phyloP scores from a whole-genome alignment of 2,329 filamentous ascomycete species.

The Alternaria incomplexa region DNA sequence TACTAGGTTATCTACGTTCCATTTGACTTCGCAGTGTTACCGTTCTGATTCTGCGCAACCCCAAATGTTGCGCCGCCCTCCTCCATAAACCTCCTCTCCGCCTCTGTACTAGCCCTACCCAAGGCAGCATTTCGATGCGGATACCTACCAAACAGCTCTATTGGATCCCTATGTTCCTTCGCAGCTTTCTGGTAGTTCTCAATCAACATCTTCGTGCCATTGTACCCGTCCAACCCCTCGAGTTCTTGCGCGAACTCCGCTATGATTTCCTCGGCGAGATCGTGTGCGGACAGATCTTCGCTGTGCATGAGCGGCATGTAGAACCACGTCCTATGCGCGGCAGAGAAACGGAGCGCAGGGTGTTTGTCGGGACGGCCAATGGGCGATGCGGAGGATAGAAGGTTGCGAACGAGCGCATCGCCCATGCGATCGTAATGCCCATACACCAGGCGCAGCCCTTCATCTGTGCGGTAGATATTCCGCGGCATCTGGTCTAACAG shows the following conservation, averaged over 20 bases:
- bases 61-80: constrained; percentile 54
- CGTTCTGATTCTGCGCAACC: constrained; percentile 19
- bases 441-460: constrained; percentile 57
- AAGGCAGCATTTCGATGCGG: constrained; percentile 63
- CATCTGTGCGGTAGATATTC: constrained; percentile 62
- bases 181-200: constrained; percentile 48
- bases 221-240: constrained; percentile 33
- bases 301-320: constrained; percentile 67
- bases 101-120: constrained; percentile 56
- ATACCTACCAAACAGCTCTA: constrained; percentile 64
- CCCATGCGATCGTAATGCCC: constrained; percentile 63
- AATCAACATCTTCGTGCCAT: constrained; percentile 35
- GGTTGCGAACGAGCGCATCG: constrained; percentile 50
- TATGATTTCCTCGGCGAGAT: constrained; percentile 44
- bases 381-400: constrained; percentile 38
- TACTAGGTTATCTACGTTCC: background rate
- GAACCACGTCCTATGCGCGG: constrained; percentile 61
- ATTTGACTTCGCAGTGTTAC: background rate
- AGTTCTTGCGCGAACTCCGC: constrained; percentile 44
- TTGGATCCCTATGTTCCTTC: constrained; percentile 57
- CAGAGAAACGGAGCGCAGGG: constrained; percentile 37
- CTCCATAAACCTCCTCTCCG: constrained; percentile 60
- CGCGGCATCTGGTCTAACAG: constrained; percentile 69
- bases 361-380: constrained; percentile 38
- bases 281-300: constrained; percentile 57